These are phyloP conservation scores for Paramecium primaurelia DNA, from an alignment of 73 alveolate genomes.

Conservation along the genomic window DNA sequence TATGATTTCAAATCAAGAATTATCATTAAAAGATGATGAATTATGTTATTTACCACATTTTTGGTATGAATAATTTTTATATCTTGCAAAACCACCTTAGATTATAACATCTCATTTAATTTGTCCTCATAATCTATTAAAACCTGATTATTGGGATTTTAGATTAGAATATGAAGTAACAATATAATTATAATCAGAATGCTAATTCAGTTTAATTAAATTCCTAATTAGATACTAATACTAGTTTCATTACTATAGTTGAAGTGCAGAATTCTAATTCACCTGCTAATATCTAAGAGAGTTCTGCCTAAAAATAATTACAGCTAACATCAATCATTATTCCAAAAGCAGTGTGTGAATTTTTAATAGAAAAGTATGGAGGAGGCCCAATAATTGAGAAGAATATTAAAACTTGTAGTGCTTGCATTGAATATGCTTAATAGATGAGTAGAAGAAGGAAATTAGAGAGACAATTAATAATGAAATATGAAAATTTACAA, in stretches of 20 bases:
- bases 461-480: neutral
- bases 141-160: slow-evolving; percentile 47
- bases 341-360: neutral
- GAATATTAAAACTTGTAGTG: neutral
- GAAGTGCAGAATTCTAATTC: neutral
- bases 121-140: neutral
- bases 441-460: slow-evolving; percentile 21
- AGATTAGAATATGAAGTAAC: neutral
- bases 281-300: neutral
- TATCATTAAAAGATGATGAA: neutral
- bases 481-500: neutral
- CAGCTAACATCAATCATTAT: neutral
- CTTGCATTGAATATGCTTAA: neutral
- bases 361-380: slow-evolving; percentile 16
- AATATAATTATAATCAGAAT: neutral
- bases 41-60: neutral
- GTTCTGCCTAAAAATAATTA: neutral
- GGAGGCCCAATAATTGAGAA: slow-evolving; percentile 11
- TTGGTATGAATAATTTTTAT: slow-evolving; percentile 5
- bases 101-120: slow-evolving; percentile 4
- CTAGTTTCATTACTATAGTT: neutral
- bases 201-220: neutral
- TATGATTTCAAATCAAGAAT: neutral
- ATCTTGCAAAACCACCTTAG: neutral
- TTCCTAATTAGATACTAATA: neutral